Percentiles rank a stretch among this genome's conserved stretches.
phyloP scores from a whole-genome alignment of 2,329 filamentous ascomycete genomes.

The Diaporthe sp. region DNA sequence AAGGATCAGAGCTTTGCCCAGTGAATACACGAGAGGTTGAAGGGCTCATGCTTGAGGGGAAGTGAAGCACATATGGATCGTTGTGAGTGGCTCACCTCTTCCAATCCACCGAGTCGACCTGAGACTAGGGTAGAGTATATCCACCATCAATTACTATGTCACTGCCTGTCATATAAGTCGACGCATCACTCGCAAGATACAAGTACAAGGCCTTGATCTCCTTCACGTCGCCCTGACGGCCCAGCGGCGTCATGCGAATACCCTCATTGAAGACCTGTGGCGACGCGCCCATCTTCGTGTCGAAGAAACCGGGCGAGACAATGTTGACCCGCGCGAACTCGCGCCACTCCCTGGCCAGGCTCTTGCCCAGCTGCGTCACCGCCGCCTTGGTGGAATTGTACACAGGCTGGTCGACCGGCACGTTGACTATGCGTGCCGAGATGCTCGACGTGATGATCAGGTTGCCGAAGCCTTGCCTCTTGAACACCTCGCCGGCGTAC shows the following conservation, averaged over 20 bases:
- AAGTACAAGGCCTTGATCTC: conserved; percentile 71
- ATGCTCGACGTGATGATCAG: conserved; percentile 64
- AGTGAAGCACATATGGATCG: background rate
- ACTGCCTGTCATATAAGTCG: conserved; percentile 60
- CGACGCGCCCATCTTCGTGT: conserved; percentile 64
- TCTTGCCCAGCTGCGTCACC: conserved; percentile 66
- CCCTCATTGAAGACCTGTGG: conserved; percentile 56
- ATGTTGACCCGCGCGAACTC: conserved; percentile 35
- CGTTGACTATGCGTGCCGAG: conserved; percentile 61
- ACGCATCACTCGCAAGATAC: conserved; percentile 63
- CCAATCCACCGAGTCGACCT: background rate
- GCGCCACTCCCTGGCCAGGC: conserved; percentile 60
- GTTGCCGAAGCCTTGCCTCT: conserved; percentile 55
- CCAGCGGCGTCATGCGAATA: conserved; percentile 59
- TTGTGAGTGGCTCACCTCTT: background rate
- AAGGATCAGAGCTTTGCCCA: background rate
- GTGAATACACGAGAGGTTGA: too few species aligned
- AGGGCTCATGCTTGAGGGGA: background rate
- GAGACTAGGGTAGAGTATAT: conserved; percentile 39
- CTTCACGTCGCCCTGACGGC: conserved; percentile 71
- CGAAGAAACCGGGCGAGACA: conserved; percentile 53
- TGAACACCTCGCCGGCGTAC: conserved; percentile 54
- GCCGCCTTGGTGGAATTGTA: conserved; percentile 68
- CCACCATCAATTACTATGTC: conserved; percentile 59
- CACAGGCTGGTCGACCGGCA: conserved; percentile 63